These are phyloP conservation scores for Beauveria sp. DNA, from an alignment of 2,329 filamentous ascomycete genomes.

Conservation along the genomic window DNA sequence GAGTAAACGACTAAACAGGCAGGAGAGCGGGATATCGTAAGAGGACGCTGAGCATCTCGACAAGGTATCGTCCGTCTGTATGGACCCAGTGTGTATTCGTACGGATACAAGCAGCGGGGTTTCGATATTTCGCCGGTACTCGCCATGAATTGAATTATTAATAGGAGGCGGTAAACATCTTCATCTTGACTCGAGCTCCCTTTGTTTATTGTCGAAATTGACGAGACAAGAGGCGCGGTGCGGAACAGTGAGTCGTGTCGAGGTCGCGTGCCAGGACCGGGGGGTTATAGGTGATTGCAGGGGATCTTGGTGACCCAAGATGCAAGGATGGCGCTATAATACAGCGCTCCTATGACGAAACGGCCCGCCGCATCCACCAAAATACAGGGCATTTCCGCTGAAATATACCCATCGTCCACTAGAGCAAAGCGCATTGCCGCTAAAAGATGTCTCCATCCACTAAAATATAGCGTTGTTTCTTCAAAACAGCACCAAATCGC, in stretches of 20 bases:
- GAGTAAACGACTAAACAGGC: too few species aligned
- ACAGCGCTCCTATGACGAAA: neutral
- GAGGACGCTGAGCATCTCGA: too few species aligned
- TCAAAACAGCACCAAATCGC: neutral
- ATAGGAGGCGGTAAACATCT: neutral
- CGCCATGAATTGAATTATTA: neutral
- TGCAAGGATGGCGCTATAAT: neutral
- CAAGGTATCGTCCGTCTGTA: too few species aligned
- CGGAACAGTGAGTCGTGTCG: conserved; percentile 6
- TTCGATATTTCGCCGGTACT: neutral
- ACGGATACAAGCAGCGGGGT: too few species aligned
- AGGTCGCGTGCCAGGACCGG: conserved; percentile 1
- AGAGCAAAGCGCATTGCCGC: too few species aligned
- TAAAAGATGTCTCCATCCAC: too few species aligned
- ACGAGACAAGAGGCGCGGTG: neutral
- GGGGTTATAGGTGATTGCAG: neutral
- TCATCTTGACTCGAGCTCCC: neutral
- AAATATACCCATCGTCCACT: too few species aligned
- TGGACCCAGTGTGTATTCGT: too few species aligned
- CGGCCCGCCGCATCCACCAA: too few species aligned
- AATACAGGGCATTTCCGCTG: too few species aligned
- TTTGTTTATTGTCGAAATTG: conserved; percentile 6
- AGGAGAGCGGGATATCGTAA: too few species aligned
- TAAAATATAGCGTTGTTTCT: neutral
- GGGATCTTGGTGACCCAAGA: neutral